phyloP scores from a whole-genome alignment of 352 stramenopile genomes.

The Globisporangium cystogenes region DNA sequence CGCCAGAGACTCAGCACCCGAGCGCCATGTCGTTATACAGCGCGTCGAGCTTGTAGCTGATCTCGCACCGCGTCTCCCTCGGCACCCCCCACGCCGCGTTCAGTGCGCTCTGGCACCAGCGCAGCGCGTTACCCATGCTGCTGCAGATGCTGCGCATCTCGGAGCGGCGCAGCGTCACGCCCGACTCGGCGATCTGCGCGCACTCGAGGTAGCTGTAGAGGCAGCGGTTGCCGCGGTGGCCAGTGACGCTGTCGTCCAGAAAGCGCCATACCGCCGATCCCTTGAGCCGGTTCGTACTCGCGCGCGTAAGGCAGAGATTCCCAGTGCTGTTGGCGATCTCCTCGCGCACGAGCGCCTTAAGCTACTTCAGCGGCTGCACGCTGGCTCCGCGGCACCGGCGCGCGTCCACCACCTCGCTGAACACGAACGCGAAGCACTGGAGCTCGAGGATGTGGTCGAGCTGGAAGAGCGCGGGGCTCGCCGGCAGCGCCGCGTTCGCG shows the following conservation, averaged over 20 bases:
- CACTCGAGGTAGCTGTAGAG: conserved; percentile 3
- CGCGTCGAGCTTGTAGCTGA: background rate
- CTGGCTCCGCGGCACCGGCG: background rate
- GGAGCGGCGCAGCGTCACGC: background rate
- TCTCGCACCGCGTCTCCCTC: background rate
- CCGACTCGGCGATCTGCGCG: background rate
- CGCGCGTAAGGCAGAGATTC: conserved; percentile 39
- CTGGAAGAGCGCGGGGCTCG: conserved; percentile 18
- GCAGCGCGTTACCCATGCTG: background rate
- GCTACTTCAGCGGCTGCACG: conserved; percentile 16
- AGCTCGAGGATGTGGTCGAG: conserved; percentile 45
- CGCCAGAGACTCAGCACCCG: background rate
- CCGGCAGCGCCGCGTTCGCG: conserved; percentile 23
- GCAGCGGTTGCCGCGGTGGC: conserved; percentile 12
- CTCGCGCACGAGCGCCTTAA: conserved; percentile 20
- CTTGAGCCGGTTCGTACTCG: conserved; percentile 39
- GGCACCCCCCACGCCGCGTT: background rate
- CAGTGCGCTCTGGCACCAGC: background rate
- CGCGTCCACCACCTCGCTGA: conserved; percentile 1
- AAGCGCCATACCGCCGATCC: conserved; percentile 32
- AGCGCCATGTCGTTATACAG: conserved; percentile 1
- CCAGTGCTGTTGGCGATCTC: conserved; percentile 22
- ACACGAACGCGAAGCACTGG: conserved; percentile 36
- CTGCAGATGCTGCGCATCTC: background rate
- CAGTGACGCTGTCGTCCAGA: conserved; percentile 33